These are phyloP conservation scores for Kitagawia praeruptora DNA, from an alignment of 129 eudicot species.

Conservation along the genomic window DNA sequence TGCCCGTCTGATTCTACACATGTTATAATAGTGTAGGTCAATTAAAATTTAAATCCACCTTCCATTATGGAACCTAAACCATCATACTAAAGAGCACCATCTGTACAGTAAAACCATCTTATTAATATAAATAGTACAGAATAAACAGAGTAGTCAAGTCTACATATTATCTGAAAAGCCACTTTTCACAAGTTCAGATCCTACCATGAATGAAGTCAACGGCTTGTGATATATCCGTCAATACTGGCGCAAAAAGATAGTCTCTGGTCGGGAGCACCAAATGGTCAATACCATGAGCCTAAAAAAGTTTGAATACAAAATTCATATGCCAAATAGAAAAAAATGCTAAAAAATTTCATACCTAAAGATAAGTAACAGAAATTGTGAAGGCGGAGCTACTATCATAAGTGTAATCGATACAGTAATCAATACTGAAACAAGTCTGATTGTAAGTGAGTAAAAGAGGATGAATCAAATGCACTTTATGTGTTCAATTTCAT, in stretches of 20 bases:
- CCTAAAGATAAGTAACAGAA: not conserved
- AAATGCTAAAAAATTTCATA: not conserved
- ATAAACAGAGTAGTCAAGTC: not conserved
- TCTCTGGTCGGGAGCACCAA: slow-evolving; percentile 82
- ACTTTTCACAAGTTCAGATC: not conserved
- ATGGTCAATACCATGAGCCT: slow-evolving; percentile 57
- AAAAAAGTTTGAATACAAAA: not conserved
- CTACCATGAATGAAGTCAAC: slow-evolving; percentile 72
- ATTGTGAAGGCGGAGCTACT: not conserved
- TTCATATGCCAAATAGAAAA: not conserved
- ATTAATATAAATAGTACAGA: not conserved
- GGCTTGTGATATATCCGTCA: slow-evolving; percentile 49
- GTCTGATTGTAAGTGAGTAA: no score
- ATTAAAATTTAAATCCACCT: not conserved
- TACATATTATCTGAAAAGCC: not conserved
- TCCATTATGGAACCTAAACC: not conserved
- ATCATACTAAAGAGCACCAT: not conserved
- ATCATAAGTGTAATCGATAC: no score
- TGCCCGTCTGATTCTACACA: not conserved
- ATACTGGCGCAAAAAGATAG: slow-evolving; percentile 70
- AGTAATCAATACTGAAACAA: no score
- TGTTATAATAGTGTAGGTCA: not conserved
- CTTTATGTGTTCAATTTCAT: no score
- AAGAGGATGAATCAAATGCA: no score
- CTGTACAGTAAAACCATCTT: not conserved